Conservation (phyloP, 1,139 yeast genomes). For the Blastobotrys petasosporus region DNA sequence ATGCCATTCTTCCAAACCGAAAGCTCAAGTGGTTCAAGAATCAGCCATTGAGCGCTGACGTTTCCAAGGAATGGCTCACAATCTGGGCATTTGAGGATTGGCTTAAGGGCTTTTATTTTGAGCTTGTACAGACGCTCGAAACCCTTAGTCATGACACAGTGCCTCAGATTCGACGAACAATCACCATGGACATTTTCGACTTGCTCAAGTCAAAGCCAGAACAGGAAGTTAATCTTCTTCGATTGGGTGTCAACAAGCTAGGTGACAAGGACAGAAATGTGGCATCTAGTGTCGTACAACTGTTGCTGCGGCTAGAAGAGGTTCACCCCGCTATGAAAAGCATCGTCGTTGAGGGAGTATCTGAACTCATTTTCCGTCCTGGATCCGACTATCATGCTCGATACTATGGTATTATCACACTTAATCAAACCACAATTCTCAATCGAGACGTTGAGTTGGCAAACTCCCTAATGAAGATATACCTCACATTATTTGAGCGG, state of each 20-base stretch:
- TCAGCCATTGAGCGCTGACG: conserved; percentile 50
- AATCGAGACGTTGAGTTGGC: conserved; percentile 72
- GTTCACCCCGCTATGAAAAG: conserved; percentile 95
- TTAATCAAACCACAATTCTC: conserved; percentile 88
- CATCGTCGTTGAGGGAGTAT: conserved; percentile 68
- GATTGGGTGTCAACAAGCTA: conserved; percentile 85
- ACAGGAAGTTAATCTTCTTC: conserved; percentile 86
- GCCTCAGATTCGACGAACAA: conserved; percentile 75
- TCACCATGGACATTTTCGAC: conserved; percentile 72
- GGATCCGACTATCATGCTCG: conserved; percentile 79
- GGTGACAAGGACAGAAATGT: conserved; percentile 93
- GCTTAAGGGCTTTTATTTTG: conserved; percentile 69
- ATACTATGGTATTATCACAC: conserved; percentile 79
- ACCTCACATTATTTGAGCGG: conserved; percentile 81
- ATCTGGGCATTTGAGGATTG: conserved; percentile 85
- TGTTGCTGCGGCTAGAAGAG: conserved; percentile 73
- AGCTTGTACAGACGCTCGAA: conserved; percentile 64
- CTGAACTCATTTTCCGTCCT: conserved; percentile 72
- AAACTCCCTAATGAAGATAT: conserved; percentile 72
- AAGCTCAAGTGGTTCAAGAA: conserved; percentile 75
- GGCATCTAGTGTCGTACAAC: conserved; percentile 80
- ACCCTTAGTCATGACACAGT: conserved; percentile 84
- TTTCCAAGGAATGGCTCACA: conserved; percentile 47
- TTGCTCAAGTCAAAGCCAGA: conserved; percentile 83
- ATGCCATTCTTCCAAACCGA: conserved; percentile 73